Evolutionary conservation across 2,329 filamentous ascomycete species (phyloP).

Genomic region (Tolypocladium nubicola): DNA sequence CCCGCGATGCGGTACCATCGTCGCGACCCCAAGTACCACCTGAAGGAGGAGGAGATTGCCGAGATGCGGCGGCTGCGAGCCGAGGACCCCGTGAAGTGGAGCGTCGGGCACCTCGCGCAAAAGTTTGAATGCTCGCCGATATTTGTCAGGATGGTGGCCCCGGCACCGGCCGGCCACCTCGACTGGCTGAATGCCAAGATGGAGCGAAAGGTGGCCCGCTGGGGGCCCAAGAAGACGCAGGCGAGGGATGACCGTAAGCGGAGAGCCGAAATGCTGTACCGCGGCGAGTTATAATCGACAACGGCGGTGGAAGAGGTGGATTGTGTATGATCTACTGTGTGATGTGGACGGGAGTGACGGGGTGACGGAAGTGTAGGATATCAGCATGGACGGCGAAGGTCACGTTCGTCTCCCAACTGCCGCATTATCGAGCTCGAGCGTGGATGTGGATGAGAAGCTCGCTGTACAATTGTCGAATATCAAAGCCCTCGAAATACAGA

Average conservation of each 20-base stretch:
- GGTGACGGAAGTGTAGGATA: slow-evolving; percentile 2
- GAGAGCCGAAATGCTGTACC: slow-evolving; percentile 41
- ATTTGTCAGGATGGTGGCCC: slow-evolving; percentile 49
- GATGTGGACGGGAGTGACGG: not conserved
- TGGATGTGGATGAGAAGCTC: not conserved
- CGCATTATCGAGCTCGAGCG: not conserved
- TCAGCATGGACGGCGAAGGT: not conserved
- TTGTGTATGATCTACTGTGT: not conserved
- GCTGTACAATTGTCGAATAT: not conserved
- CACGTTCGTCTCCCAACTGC: not conserved
- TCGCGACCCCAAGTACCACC: slow-evolving; percentile 35
- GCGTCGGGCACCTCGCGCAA: slow-evolving; percentile 37
- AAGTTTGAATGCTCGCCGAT: slow-evolving; percentile 44
- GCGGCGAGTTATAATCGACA: slow-evolving; percentile 34
- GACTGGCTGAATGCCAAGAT: slow-evolving; percentile 31
- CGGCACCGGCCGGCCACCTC: slow-evolving; percentile 36
- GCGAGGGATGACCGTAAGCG: slow-evolving; percentile 45
- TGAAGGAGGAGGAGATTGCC: slow-evolving; percentile 43
- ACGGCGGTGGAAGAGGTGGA: not conserved
- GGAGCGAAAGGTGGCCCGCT: slow-evolving; percentile 39
- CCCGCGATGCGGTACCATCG: slow-evolving; percentile 23
- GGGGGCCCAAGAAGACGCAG: slow-evolving; percentile 44
- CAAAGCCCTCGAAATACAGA: not conserved
- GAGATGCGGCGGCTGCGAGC: slow-evolving; percentile 48
- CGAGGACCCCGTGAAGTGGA: slow-evolving; percentile 45